phyloP scores from a whole-genome alignment of 305 asterid species.

The Fraxinus sp. region DNA sequence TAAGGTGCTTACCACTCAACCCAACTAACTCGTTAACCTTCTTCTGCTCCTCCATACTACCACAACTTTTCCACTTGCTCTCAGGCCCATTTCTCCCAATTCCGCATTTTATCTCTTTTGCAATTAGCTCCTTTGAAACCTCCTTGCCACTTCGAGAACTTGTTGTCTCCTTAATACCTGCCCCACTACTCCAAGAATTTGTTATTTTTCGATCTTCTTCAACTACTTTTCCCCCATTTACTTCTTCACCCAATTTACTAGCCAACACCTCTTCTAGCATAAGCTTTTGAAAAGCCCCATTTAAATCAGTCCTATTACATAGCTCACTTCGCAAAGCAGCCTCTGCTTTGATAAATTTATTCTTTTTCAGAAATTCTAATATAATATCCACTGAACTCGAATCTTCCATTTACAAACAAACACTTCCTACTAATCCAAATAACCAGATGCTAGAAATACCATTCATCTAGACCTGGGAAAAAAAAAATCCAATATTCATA shows the following conservation, averaged over 20 bases:
- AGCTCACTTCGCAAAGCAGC: slow-evolving; percentile 80
- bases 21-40: slow-evolving; percentile 50
- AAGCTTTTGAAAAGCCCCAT: slow-evolving; percentile 58
- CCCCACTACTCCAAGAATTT: slow-evolving; percentile 36
- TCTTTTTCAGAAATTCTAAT: slow-evolving; percentile 67
- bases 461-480: slow-evolving; percentile 44
- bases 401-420: slow-evolving; percentile 60
- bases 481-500: slow-evolving; percentile 2
- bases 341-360: slow-evolving; percentile 78
- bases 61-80: slow-evolving; percentile 51
- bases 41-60: slow-evolving; percentile 40
- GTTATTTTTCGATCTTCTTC: slow-evolving; percentile 37
- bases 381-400: slow-evolving; percentile 66
- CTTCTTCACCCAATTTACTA: slow-evolving; percentile 41
- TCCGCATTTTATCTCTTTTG: slow-evolving; percentile 84
- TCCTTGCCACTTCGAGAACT: slow-evolving; percentile 39
- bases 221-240: slow-evolving; percentile 39
- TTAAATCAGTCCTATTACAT: slow-evolving; percentile 62
- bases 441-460: slow-evolving; percentile 33
- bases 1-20: slow-evolving; percentile 50
- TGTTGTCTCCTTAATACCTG: slow-evolving; percentile 35
- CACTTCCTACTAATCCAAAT: slow-evolving; percentile 28
- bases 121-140: slow-evolving; percentile 69
- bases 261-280: slow-evolving; percentile 49
- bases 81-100: slow-evolving; percentile 56